A percentile compares a stretch with the other conserved stretches of the same genome.
phyloP scores from a whole-genome alignment of 2,329 filamentous ascomycete genomes.

The Fusarium nanum region DNA sequence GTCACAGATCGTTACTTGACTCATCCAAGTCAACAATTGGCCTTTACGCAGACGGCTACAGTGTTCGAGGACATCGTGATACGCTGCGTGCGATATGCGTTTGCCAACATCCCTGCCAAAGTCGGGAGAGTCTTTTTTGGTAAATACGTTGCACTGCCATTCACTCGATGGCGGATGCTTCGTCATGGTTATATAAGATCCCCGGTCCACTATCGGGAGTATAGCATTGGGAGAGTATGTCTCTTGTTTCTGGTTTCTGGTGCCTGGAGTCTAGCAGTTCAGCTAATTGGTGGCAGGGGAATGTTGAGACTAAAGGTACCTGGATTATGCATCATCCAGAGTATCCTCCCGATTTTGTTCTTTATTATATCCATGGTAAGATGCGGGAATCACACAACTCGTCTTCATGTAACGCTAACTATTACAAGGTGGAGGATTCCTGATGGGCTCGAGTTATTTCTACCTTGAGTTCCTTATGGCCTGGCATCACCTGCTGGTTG shows the following conservation, averaged over 20 bases:
- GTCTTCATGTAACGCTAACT: constrained; percentile 10
- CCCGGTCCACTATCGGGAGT: constrained; percentile 72
- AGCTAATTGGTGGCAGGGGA: constrained; percentile 42
- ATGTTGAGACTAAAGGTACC: constrained; percentile 68
- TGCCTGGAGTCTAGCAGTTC: background rate
- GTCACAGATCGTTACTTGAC: constrained; percentile 50
- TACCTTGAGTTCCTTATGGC: constrained; percentile 85
- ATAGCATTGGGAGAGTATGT: constrained; percentile 49
- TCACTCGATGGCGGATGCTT: constrained; percentile 79
- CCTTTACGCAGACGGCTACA: constrained; percentile 76
- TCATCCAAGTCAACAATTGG: constrained; percentile 53
- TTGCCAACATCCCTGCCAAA: constrained; percentile 74
- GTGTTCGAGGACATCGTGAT: constrained; percentile 82
- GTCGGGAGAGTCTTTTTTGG: constrained; percentile 83
- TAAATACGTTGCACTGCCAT: constrained; percentile 77
- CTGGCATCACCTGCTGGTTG: constrained; percentile 74
- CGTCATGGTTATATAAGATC: constrained; percentile 74
- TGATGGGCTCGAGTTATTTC: constrained; percentile 84
- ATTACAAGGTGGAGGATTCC: constrained; percentile 77
- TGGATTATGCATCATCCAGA: constrained; percentile 75
- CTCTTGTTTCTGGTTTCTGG: background rate
- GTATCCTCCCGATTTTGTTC: constrained; percentile 75
- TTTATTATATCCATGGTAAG: constrained; percentile 84
- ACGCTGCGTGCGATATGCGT: constrained; percentile 81
- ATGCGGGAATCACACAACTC: background rate